A percentile compares a stretch with the other conserved stretches of the same genome.
phyloP scores from a whole-genome alignment of 306 rosid genomes.

The Fragaria ananassa region DNA sequence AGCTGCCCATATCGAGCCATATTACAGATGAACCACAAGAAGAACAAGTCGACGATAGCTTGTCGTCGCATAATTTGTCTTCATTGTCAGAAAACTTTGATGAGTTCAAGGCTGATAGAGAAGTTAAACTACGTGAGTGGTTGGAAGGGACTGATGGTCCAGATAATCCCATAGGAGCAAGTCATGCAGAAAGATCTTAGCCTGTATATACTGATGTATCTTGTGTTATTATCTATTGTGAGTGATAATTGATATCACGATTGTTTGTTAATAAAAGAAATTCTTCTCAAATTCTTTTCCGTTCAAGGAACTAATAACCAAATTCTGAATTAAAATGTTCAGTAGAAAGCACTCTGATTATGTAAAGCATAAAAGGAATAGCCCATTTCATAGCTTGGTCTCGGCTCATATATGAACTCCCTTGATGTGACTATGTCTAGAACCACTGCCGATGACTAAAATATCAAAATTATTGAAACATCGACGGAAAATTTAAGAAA shows the following conservation, averaged over 20 bases:
- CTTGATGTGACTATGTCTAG: no score
- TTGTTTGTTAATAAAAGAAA: constrained; percentile 2
- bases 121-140: constrained; percentile 80
- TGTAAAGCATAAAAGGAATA: background rate
- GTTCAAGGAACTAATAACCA: background rate
- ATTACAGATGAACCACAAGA: constrained; percentile 46
- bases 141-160: constrained; percentile 46
- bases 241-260: constrained; percentile 12
- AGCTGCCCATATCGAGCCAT: constrained; percentile 52
- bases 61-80: constrained; percentile 25
- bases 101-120: constrained; percentile 72
- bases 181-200: constrained; percentile 37
- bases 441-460: background rate
- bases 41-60: constrained; percentile 30
- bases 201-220: constrained; percentile 25
- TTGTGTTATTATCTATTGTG: constrained; percentile 4
- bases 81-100: constrained; percentile 47
- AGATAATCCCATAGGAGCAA: constrained; percentile 22
- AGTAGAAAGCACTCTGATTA: no score
- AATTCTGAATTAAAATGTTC: background rate
- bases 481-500: no score
- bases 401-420: no score
- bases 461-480: no score
- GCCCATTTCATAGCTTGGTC: no score
- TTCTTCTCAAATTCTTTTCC: background rate